A percentile compares a stretch with the other conserved stretches of the same genome.
These are phyloP conservation scores for Ochetophila trinervis DNA, from an alignment of 306 rosid species.

Conservation along the genomic window DNA sequence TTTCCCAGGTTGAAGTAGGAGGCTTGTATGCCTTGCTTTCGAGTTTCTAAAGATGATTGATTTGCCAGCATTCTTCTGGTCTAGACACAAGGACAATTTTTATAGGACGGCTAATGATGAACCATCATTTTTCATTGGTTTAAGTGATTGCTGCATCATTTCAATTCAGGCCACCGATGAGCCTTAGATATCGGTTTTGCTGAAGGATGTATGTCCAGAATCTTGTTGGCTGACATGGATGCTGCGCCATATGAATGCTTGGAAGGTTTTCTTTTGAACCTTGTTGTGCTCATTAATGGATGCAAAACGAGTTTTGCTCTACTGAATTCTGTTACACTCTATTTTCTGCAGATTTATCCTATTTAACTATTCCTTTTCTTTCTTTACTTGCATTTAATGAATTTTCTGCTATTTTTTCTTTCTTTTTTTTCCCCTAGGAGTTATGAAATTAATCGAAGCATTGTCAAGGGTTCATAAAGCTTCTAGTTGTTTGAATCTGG, in stretches of 20 bases:
- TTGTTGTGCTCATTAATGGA: slow-evolving; percentile 20
- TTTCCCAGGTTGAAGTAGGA: slow-evolving; percentile 70
- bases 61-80: slow-evolving; percentile 42
- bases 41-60: slow-evolving; percentile 46
- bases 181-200: slow-evolving; percentile 48
- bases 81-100: slow-evolving; percentile 36
- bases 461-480: too few species aligned
- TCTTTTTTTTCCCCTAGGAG: too few species aligned
- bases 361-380: neutral
- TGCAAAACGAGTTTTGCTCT: slow-evolving; percentile 17
- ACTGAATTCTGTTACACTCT: slow-evolving; percentile 26
- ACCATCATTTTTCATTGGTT: slow-evolving; percentile 32
- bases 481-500: too few species aligned
- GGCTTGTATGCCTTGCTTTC: slow-evolving; percentile 58
- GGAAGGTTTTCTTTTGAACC: slow-evolving; percentile 36
- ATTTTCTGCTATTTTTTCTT: neutral
- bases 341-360: slow-evolving; percentile 14
- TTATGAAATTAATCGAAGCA: too few species aligned
- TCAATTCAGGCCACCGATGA: slow-evolving; percentile 48
- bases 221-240: slow-evolving; percentile 44
- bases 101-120: slow-evolving; percentile 36
- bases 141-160: slow-evolving; percentile 41
- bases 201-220: slow-evolving; percentile 41
- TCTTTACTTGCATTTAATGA: neutral
- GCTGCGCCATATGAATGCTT: slow-evolving; percentile 36